Evolutionary conservation across 2,329 filamentous ascomycete species (phyloP).

Genomic region (Diaporthe velutina): DNA sequence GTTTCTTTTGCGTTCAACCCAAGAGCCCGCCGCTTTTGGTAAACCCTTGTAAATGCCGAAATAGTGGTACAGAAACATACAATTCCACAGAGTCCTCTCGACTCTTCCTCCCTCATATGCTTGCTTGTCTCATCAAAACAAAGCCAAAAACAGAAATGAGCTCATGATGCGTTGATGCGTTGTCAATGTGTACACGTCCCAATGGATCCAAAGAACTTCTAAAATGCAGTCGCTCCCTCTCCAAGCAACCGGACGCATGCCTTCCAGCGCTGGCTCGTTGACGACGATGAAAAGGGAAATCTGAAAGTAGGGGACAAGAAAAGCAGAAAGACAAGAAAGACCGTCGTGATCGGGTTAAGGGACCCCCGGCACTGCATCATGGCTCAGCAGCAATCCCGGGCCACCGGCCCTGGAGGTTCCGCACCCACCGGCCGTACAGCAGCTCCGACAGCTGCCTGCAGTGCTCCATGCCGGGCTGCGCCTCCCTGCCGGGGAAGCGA

Average conservation of each 20-base stretch:
- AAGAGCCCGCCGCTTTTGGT: conserved; percentile 29
- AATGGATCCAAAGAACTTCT: neutral
- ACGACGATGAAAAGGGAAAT: neutral
- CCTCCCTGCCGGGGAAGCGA: conserved; percentile 67
- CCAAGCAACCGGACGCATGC: neutral
- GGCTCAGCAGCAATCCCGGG: conserved; percentile 52
- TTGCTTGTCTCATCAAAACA: conserved; percentile 15
- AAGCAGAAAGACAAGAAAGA: neutral
- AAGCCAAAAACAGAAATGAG: neutral
- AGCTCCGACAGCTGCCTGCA: conserved; percentile 90
- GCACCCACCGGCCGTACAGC: conserved; percentile 90
- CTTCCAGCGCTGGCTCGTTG: neutral
- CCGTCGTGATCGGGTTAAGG: too few species aligned
- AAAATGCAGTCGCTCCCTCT: neutral
- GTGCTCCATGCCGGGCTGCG: conserved; percentile 87
- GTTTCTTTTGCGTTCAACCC: conserved; percentile 14
- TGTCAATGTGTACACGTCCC: neutral
- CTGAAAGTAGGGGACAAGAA: too few species aligned
- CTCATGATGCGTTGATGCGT: conserved; percentile 25
- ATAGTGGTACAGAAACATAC: conserved; percentile 19
- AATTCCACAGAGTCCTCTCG: neutral
- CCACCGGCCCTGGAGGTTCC: conserved; percentile 83
- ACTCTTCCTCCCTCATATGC: conserved; percentile 12
- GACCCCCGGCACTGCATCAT: too few species aligned
- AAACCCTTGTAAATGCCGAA: conserved; percentile 23